These are phyloP conservation scores for Penicillium macrosclerotiorum DNA, from an alignment of 495 filamentous ascomycete genomes.

Conservation along the genomic window DNA sequence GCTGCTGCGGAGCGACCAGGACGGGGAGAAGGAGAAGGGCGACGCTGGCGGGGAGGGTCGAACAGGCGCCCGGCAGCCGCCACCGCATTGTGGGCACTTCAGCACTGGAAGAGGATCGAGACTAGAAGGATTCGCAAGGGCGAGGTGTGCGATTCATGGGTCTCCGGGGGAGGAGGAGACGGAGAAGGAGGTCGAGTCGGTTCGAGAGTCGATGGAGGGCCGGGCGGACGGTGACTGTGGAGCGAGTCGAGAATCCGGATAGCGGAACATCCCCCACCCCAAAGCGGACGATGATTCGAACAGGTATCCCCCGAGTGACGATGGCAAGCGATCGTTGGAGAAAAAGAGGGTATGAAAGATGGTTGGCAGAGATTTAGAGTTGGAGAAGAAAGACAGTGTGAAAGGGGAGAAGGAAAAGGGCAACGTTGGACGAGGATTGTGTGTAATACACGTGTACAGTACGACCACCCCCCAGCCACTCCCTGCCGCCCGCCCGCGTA, in stretches of 20 bases:
- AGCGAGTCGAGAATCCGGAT: constrained; percentile 23
- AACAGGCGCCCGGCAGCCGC: constrained; percentile 48
- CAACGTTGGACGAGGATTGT: constrained; percentile 16
- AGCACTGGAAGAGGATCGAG: constrained; percentile 15
- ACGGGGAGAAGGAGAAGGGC: constrained; percentile 43
- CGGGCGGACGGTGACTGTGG: constrained; percentile 15
- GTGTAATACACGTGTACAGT: constrained; percentile 22
- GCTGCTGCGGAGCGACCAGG: constrained; percentile 52
- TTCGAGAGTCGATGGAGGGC: constrained; percentile 1
- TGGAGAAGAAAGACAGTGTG: not conserved
- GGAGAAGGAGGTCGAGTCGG: not conserved
- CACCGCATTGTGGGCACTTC: constrained; percentile 46
- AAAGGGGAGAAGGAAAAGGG: constrained; percentile 5
- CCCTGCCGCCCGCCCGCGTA: constrained; percentile 4
- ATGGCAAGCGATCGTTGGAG: not conserved
- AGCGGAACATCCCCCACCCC: constrained; percentile 27
- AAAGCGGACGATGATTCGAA: not conserved
- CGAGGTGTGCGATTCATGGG: too few species aligned
- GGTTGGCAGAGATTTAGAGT: too few species aligned
- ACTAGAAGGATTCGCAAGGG: not conserved
- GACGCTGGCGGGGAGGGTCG: constrained; percentile 49
- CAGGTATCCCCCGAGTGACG: too few species aligned
- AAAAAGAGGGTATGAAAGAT: not conserved
- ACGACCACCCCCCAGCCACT: constrained; percentile 6
- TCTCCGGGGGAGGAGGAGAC: not conserved